Conservation (phyloP, 2,329 filamentous ascomycete species). For the Dothidotthia symphoricarpi region DNA sequence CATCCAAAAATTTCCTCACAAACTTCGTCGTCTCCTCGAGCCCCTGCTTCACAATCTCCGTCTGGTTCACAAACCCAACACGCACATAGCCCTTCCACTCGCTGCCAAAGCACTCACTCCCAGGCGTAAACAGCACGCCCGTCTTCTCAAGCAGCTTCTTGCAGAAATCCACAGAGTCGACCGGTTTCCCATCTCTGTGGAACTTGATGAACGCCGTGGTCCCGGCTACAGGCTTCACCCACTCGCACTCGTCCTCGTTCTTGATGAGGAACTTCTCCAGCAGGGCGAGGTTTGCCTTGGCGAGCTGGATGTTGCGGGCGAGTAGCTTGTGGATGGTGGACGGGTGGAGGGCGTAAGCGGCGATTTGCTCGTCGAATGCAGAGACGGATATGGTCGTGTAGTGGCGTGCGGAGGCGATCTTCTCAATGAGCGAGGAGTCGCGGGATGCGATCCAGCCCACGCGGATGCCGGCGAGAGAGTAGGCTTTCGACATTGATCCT, state of each 20-base stretch:
- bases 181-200: constrained; percentile 56
- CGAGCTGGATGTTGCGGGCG: constrained; percentile 63
- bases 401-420: constrained; percentile 65
- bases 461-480: constrained; percentile 76
- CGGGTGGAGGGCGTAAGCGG: constrained; percentile 68
- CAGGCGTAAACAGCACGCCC: constrained; percentile 73
- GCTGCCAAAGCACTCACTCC: constrained; percentile 69
- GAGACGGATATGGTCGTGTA: constrained; percentile 87
- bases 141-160: constrained; percentile 64
- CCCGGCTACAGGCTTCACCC: constrained; percentile 73
- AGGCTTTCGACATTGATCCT: constrained; percentile 82
- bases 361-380: constrained; percentile 76
- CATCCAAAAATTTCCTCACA: constrained; percentile 57
- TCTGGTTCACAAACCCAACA: constrained; percentile 73
- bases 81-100: constrained; percentile 72
- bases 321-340: constrained; percentile 64
- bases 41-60: constrained; percentile 65
- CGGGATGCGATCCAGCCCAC: constrained; percentile 79
- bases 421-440: constrained; percentile 60
- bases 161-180: constrained; percentile 74
- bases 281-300: constrained; percentile 64
- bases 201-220: constrained; percentile 79
- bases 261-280: constrained; percentile 67
- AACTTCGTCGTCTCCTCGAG: constrained; percentile 57
- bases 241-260: constrained; percentile 63